Base-by-base conservation (phyloP, 176 grass and related monocot genomes). In the Cymbopogon citratus region DNA sequence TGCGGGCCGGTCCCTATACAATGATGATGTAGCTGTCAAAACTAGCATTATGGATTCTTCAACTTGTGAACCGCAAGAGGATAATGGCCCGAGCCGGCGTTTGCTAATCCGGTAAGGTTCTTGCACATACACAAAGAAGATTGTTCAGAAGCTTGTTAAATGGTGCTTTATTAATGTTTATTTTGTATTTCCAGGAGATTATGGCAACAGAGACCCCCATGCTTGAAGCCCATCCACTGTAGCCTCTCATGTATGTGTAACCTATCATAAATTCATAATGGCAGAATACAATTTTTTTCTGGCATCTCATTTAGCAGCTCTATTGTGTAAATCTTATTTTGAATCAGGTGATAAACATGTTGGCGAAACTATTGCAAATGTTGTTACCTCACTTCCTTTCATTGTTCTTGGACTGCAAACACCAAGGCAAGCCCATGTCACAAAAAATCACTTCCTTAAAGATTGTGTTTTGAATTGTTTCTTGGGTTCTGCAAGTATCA, bases 331-430 rank as follows among this genome's bases (percentile, higher is more conserved):
- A 33, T 63, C 69, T 66, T 86, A 5, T 52, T 85, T 54, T 86
- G 74, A 39, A 63, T 68, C 66, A 98, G 96, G 96, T 41, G 92
- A 98, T 86, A 92, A 92, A 71, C 85, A 93, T 83, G 79, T 87
- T n/a, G 68, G 80, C 0, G 92, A 98, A 90, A 95, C 96, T 41
- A 81, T 95, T 65, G 96, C 90, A 73, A 98, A 98, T 82, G 96
- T 98, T 63, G 56, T 98, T 66, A 95, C 96, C 21, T 98, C 96
- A 31, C 65, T 98, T 57, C 92, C 96, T 77, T 98, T 95, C 82
- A 86, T 98, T 74, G 60, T 90, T 91, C 90, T 98, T 63, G 92
- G 96, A 74, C 54, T 91, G 63, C 92, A 90, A 75, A 78, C 83
- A 74, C 90, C 90, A 82, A 85, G 96, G 96, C 91, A 82, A 88